Conservation (phyloP, 2,329 filamentous ascomycete species). For the Colletotrichum sp. region DNA sequence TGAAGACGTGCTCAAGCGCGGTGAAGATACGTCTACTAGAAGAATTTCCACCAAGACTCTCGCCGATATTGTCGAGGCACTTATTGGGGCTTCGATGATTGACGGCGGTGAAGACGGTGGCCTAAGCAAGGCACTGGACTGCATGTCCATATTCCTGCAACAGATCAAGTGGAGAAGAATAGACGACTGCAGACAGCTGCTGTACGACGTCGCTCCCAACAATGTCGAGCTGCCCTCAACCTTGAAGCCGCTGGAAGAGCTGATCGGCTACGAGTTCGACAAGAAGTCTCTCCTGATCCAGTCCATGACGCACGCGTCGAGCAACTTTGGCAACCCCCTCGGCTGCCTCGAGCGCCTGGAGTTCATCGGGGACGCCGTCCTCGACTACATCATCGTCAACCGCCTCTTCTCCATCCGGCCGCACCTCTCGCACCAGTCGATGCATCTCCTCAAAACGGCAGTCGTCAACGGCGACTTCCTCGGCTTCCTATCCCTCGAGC, state of each 20-base stretch:
- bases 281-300: slow-evolving; percentile 75
- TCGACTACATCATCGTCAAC: slow-evolving; percentile 77
- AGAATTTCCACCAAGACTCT: slow-evolving; percentile 76
- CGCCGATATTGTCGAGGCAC: slow-evolving; percentile 85
- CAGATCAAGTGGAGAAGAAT: slow-evolving; percentile 61
- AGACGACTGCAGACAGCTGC: slow-evolving; percentile 38
- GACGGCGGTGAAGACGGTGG: slow-evolving; percentile 76
- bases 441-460: slow-evolving; percentile 79
- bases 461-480: slow-evolving; percentile 83
- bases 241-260: slow-evolving; percentile 59
- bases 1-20: slow-evolving; percentile 34
- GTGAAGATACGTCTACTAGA: slow-evolving; percentile 17
- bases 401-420: slow-evolving; percentile 56
- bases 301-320: slow-evolving; percentile 80
- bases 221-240: slow-evolving; percentile 40
- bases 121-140: slow-evolving; percentile 63
- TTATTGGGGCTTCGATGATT: slow-evolving; percentile 78
- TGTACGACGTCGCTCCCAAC: slow-evolving; percentile 47
- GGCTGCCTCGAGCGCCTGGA: slow-evolving; percentile 76
- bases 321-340: slow-evolving; percentile 46
- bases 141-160: slow-evolving; percentile 70
- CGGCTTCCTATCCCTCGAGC: slow-evolving; percentile 74
- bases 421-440: slow-evolving; percentile 55
- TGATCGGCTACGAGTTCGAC: slow-evolving; percentile 75
- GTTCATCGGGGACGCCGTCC: slow-evolving; percentile 84